These are phyloP conservation scores for Strobilomyces confusus DNA, from an alignment of 768 basidiomycete species.

Conservation along the genomic window DNA sequence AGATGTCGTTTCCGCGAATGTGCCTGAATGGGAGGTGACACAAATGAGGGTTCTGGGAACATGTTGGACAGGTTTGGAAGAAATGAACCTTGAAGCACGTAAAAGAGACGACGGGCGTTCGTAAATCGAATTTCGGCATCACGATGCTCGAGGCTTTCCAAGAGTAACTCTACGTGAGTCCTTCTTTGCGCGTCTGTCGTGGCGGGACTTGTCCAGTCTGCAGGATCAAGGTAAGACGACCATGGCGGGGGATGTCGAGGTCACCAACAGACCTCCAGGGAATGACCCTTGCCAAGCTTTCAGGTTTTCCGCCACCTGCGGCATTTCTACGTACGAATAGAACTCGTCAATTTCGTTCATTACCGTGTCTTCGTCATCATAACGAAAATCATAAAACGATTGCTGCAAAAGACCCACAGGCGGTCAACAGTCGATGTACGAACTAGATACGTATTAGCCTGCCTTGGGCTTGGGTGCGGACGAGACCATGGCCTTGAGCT, in stretches of 20 bases:
- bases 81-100: constrained; percentile 80
- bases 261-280: constrained; percentile 52
- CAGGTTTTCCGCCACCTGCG: constrained; percentile 82
- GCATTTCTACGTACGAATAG: constrained; percentile 95
- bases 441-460: constrained; percentile 21
- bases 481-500: constrained; percentile 70
- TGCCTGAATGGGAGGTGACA: constrained; percentile 46
- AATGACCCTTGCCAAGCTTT: constrained; percentile 87
- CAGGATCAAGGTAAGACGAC: neutral
- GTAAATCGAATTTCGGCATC: constrained; percentile 81
- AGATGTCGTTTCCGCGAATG: constrained; percentile 86
- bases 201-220: constrained; percentile 74
- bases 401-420: constrained; percentile 46
- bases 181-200: constrained; percentile 57
- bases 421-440: constrained; percentile 17
- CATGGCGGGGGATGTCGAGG: neutral
- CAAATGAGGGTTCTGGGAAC: constrained; percentile 6
- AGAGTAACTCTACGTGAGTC: constrained; percentile 70
- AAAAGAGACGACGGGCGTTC: constrained; percentile 82
- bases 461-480: constrained; percentile 75
- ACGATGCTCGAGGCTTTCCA: constrained; percentile 85
- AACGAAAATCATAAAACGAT: constrained; percentile 86
- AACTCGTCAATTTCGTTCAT: constrained; percentile 98
- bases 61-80: neutral
- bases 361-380: constrained; percentile 94